phyloP scores from a whole-genome alignment of 2,329 filamentous ascomycete genomes.

The Trichoderma citrinoviride region DNA sequence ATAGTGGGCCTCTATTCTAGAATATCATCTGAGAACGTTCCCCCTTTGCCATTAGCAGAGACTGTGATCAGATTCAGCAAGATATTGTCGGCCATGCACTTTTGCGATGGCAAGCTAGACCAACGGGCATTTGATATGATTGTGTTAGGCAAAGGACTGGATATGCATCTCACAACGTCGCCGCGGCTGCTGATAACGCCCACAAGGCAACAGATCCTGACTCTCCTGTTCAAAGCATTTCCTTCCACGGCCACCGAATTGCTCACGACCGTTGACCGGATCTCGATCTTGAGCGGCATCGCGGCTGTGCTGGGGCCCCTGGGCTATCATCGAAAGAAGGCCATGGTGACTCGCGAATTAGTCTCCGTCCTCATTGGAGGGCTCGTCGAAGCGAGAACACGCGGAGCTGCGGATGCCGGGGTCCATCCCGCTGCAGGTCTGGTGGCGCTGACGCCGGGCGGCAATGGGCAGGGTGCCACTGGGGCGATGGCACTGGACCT shows the following conservation, averaged over 20 bases:
- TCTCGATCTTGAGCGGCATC: slow-evolving; percentile 79
- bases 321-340: slow-evolving; percentile 83
- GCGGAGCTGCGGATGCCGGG: slow-evolving; percentile 92
- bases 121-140: slow-evolving; percentile 61
- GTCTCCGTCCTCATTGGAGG: slow-evolving; percentile 79
- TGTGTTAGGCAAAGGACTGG: slow-evolving; percentile 58
- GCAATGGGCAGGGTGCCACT: slow-evolving; percentile 44
- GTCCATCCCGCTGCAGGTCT: slow-evolving; percentile 91
- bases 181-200: slow-evolving; percentile 56
- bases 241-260: slow-evolving; percentile 64
- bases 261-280: slow-evolving; percentile 71
- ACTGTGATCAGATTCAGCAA: slow-evolving; percentile 71
- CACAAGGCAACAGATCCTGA: slow-evolving; percentile 61
- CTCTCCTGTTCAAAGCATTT: slow-evolving; percentile 65
- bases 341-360: slow-evolving; percentile 82
- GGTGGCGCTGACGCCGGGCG: slow-evolving; percentile 61
- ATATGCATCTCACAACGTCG: slow-evolving; percentile 49
- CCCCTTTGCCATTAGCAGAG: slow-evolving; percentile 69
- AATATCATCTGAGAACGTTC: slow-evolving; percentile 67
- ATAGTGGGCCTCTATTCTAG: slow-evolving; percentile 72
- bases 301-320: slow-evolving; percentile 79
- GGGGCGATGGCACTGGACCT: slow-evolving; percentile 59
- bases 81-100: slow-evolving; percentile 64
- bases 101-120: slow-evolving; percentile 62
- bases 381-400: slow-evolving; percentile 84